Percentiles rank a stretch among this genome's conserved stretches.
Conservation (phyloP, 2,329 filamentous ascomycete genomes). For the Cladosporium cucumerinum region DNA sequence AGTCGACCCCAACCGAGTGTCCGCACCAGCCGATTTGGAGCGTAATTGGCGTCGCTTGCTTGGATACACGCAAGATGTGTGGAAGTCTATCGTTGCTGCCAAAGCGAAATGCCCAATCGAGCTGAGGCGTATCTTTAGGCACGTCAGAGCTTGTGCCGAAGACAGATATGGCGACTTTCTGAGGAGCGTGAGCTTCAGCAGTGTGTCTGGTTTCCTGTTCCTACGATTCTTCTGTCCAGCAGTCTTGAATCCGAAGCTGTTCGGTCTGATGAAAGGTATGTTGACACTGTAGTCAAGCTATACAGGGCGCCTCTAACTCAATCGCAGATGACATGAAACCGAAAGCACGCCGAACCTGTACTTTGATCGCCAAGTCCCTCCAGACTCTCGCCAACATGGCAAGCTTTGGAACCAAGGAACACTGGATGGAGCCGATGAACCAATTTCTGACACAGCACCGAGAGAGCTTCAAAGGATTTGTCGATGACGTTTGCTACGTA, state of each 20-base stretch:
- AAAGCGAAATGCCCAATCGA: slow-evolving; percentile 73
- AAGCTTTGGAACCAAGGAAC: slow-evolving; percentile 88
- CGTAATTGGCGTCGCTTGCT: slow-evolving; percentile 80
- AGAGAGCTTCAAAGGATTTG: slow-evolving; percentile 77
- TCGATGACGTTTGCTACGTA: slow-evolving; percentile 82
- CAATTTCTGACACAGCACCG: slow-evolving; percentile 73
- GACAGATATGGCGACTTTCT: slow-evolving; percentile 92
- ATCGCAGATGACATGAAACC: slow-evolving; percentile 71
- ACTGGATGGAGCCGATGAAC: slow-evolving; percentile 99
- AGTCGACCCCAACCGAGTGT: slow-evolving; percentile 81
- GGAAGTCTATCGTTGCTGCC: slow-evolving; percentile 78
- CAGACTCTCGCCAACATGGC: slow-evolving; percentile 89
- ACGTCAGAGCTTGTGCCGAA: slow-evolving; percentile 86
- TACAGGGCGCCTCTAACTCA: not conserved
- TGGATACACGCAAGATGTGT: slow-evolving; percentile 74
- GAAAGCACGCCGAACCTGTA: slow-evolving; percentile 81
- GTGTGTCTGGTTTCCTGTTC: slow-evolving; percentile 91
- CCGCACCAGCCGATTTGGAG: slow-evolving; percentile 65
- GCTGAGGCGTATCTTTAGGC: slow-evolving; percentile 80
- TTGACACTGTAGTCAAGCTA: not conserved
- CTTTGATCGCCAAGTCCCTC: slow-evolving; percentile 85
- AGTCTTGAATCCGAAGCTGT: slow-evolving; percentile 92
- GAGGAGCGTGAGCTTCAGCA: slow-evolving; percentile 85
- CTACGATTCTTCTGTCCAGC: slow-evolving; percentile 93
- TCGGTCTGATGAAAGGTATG: slow-evolving; percentile 72